These are phyloP conservation scores for Daldinia grandis DNA, from an alignment of 495 filamentous ascomycete genomes.

Conservation along the genomic window DNA sequence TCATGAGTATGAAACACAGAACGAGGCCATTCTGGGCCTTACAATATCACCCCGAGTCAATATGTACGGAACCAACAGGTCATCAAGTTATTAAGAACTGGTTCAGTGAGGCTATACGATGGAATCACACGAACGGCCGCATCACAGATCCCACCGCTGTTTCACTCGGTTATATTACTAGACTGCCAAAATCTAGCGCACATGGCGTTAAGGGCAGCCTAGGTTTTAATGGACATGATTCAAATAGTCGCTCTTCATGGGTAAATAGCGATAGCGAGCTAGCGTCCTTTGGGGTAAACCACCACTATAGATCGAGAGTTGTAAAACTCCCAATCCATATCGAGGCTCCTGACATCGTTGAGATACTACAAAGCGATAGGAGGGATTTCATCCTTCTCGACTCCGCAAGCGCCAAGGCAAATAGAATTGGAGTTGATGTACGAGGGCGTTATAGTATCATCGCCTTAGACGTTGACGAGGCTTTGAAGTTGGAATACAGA, in stretches of 20 bases:
- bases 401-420: constrained; percentile 58
- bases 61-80: constrained; percentile 80
- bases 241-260: constrained; percentile 15
- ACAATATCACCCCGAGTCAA: constrained; percentile 95
- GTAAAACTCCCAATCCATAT: constrained; percentile 49
- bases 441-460: constrained; percentile 74
- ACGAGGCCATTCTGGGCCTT: constrained; percentile 86
- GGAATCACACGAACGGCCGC: constrained; percentile 54
- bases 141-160: background rate
- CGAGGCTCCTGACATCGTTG: constrained; percentile 58
- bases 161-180: constrained; percentile 35
- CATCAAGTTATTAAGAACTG: constrained; percentile 75
- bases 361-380: constrained; percentile 51
- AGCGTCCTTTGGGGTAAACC: constrained; percentile 39
- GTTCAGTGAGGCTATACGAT: constrained; percentile 68
- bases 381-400: constrained; percentile 63
- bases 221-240: constrained; percentile 4
- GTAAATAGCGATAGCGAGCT: constrained; percentile 16
- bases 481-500: constrained; percentile 63
- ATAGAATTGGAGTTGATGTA: constrained; percentile 52
- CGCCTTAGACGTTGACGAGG: constrained; percentile 62
- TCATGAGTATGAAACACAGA: constrained; percentile 79
- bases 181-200: constrained; percentile 12
- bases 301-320: constrained; percentile 39
- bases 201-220: background rate